Evolutionary conservation across 2,329 filamentous ascomycete species (phyloP).

Genomic region (Arthrinium phaeospermum): DNA sequence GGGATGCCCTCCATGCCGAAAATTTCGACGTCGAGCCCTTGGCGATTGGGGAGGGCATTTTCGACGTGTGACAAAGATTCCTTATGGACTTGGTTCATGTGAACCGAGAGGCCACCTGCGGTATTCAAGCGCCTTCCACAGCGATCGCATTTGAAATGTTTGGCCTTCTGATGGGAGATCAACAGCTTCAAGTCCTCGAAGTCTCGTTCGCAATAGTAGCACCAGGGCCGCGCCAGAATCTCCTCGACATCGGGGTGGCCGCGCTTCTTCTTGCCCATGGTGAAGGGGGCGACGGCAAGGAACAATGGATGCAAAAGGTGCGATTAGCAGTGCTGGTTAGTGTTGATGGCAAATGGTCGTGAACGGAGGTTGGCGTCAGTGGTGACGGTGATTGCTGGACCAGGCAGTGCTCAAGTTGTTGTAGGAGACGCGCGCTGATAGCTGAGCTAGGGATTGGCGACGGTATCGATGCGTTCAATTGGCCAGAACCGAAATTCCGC

Average conservation of each 20-base stretch:
- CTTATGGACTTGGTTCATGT: conserved; percentile 99
- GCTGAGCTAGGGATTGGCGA: background rate
- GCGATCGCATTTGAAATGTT: conserved; percentile 96
- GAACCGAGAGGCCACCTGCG: conserved; percentile 91
- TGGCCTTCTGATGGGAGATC: conserved; percentile 97
- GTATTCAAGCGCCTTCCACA: conserved; percentile 91
- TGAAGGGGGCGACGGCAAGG: conserved; percentile 30
- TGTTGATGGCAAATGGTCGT: background rate
- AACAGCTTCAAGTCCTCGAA: conserved; percentile 97
- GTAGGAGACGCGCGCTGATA: conserved; percentile 3
- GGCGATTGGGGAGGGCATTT: conserved; percentile 87
- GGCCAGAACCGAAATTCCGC: background rate
- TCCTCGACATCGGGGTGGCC: conserved; percentile 87
- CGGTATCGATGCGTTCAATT: background rate
- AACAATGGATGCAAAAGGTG: background rate
- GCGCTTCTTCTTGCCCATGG: conserved; percentile 91
- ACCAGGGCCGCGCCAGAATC: conserved; percentile 87
- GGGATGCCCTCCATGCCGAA: conserved; percentile 99
- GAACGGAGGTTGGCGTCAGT: background rate
- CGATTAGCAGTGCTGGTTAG: background rate
- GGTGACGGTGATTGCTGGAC: background rate
- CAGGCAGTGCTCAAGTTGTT: background rate
- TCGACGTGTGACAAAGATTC: conserved; percentile 86
- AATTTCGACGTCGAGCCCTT: conserved; percentile 89
- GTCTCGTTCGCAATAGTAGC: conserved; percentile 98